phyloP scores from a whole-genome alignment of 768 basidiomycete genomes.

The Boletus reticuloceps region DNA sequence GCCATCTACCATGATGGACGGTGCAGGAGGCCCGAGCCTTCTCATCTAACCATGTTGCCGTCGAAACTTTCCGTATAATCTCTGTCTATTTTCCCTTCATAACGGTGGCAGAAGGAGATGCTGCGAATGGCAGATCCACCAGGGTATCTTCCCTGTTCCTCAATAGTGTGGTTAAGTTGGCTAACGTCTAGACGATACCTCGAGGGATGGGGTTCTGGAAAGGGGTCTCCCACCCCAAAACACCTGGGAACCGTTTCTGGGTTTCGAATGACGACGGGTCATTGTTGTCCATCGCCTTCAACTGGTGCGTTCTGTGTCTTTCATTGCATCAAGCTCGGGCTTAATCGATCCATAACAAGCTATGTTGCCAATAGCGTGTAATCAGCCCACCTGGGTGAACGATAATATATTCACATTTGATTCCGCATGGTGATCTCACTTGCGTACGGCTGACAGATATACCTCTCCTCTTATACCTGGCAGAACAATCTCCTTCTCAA shows the following conservation, averaged over 20 bases:
- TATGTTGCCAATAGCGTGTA: background rate
- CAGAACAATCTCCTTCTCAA: slow-evolving; percentile 10
- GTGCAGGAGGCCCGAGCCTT: background rate
- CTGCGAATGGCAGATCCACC: background rate
- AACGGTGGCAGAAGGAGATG: background rate
- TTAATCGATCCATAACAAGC: background rate
- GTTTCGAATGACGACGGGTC: background rate
- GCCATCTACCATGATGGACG: too few relatives aligned
- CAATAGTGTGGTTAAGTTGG: background rate
- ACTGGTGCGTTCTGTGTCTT: background rate
- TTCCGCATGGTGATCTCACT: slow-evolving; percentile 9
- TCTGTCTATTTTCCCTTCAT: too few relatives aligned
- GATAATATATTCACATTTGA: slow-evolving; percentile 4
- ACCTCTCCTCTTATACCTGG: background rate
- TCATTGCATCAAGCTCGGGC: background rate
- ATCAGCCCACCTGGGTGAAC: too few relatives aligned
- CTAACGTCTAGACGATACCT: slow-evolving; percentile 7
- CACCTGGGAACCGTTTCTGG: slow-evolving; percentile 1
- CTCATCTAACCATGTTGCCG: slow-evolving; percentile 1
- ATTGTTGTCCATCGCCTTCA: background rate
- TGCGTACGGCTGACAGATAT: background rate
- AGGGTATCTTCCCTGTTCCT: background rate
- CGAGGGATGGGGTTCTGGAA: slow-evolving; percentile 15
- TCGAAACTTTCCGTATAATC: slow-evolving; percentile 7
- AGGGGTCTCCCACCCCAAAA: slow-evolving; percentile 4